Evolutionary conservation across 1,284 basidiomycete genomes (phyloP).

Genomic region (Tylopilus sp.): DNA sequence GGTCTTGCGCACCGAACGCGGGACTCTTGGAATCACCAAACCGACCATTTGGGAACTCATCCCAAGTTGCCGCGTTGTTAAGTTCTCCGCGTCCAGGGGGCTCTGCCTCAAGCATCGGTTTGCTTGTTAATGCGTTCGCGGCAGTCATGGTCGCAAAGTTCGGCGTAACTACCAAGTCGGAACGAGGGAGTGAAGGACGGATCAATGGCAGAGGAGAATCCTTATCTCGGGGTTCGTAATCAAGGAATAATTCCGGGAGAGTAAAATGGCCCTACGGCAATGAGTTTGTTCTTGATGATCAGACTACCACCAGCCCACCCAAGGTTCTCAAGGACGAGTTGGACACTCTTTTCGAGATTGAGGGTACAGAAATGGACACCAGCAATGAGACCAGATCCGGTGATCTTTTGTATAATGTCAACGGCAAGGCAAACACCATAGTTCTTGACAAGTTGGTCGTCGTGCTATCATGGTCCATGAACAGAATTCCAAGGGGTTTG

Average conservation of each 20-base stretch:
- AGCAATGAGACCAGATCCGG: slow-evolving; percentile 50
- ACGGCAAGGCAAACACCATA: slow-evolving; percentile 80
- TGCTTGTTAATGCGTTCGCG: slow-evolving; percentile 49
- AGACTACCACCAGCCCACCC: slow-evolving; percentile 55
- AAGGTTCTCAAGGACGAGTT: slow-evolving; percentile 78
- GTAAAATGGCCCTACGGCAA: slow-evolving; percentile 47
- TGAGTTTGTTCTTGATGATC: slow-evolving; percentile 58
- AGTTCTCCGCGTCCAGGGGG: slow-evolving; percentile 63
- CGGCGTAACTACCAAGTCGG: slow-evolving; percentile 55
- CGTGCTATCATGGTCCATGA: slow-evolving; percentile 49
- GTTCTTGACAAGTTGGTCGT: slow-evolving; percentile 88
- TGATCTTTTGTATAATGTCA: slow-evolving; percentile 63
- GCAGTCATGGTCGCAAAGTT: slow-evolving; percentile 44
- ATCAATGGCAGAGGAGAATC: slow-evolving; percentile 34
- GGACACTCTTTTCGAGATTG: slow-evolving; percentile 95
- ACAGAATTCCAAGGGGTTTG: slow-evolving; percentile 16
- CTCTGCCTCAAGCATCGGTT: slow-evolving; percentile 45
- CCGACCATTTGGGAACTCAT: slow-evolving; percentile 98
- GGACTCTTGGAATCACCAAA: slow-evolving; percentile 98
- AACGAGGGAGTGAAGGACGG: slow-evolving; percentile 26
- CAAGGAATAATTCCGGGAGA: slow-evolving; percentile 1
- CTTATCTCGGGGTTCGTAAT: slow-evolving; percentile 30
- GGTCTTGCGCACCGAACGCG: slow-evolving; percentile 80
- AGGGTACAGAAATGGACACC: slow-evolving; percentile 96
- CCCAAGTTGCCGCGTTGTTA: slow-evolving; percentile 80